Base-by-base conservation (phyloP, 768 basidiomycete genomes). In the Dendrothele bispora region DNA sequence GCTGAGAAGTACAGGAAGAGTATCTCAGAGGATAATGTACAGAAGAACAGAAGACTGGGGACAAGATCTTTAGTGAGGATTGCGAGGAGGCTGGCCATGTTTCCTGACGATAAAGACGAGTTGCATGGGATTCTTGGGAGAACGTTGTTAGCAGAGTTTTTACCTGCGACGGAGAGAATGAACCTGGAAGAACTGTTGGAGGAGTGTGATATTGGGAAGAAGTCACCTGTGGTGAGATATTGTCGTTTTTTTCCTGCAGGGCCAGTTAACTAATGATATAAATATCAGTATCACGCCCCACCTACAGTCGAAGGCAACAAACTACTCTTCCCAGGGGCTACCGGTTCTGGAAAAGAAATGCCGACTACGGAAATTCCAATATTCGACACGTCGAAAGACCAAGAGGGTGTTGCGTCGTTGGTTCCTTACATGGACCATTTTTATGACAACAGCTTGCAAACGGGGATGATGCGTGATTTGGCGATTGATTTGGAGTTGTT, bases 361-460 rank as follows among this genome's bases (percentile, higher is more conserved):
- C 36, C 52, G 2, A 41, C 69, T 5, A 73, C 72, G 1, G 49
- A 46, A 2, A 74, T 86, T 24, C 77, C 79, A 2, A 56, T 68
- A 4, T 85, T 85, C 58, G 68, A 81, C 38, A 48, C 68, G 15
- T 50, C 63, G 2, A 64, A 75, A 50, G 83, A 86, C 54, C 67
- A 69, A 4, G 75, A 77, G 29, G 83, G 84, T 12, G 73, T 68
- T 10, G 72, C 72, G 1, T 80, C 81, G 2, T 76, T 79, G 62
- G 73, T 86, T 2, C 84, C 84, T 14, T 73, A 83, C 52, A 84
- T 84, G 82, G 80, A 82, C 46, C 77, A 83, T 52, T 86, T 84
- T 61, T 84, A 84, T 54, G 79, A 86, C 51, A 86, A 86, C 53
- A 82, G 80, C 50, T 57, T 84, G 46, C 84, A 86, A 61, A 82